phyloP scores from a whole-genome alignment of 805 yeast genomes.

The Jamesozyma rosinii region DNA sequence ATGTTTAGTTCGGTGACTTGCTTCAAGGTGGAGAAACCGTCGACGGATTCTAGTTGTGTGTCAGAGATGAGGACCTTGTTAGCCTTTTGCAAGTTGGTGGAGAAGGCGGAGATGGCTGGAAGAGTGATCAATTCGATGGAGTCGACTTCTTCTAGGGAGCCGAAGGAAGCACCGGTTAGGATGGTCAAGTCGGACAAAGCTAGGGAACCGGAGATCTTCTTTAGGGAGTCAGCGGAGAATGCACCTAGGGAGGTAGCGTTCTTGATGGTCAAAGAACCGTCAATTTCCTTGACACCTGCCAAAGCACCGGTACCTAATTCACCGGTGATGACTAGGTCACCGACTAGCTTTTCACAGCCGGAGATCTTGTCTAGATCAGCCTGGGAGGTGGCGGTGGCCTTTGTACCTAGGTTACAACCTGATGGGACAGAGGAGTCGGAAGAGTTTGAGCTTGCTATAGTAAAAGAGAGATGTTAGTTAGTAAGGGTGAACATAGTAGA shows the following conservation, averaged over 20 bases:
- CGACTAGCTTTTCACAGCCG: slow-evolving; percentile 70
- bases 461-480: too few species aligned
- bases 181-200: slow-evolving; percentile 54
- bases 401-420: slow-evolving; percentile 54
- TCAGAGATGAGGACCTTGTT: slow-evolving; percentile 61
- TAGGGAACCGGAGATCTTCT: slow-evolving; percentile 65
- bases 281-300: slow-evolving; percentile 65
- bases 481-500: too few species aligned
- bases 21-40: slow-evolving; percentile 46
- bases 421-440: slow-evolving; percentile 33
- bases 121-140: slow-evolving; percentile 70
- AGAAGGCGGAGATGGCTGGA: slow-evolving; percentile 68
- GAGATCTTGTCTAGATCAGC: slow-evolving; percentile 65
- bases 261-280: slow-evolving; percentile 62
- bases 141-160: slow-evolving; percentile 74
- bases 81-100: slow-evolving; percentile 68
- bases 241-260: slow-evolving; percentile 55
- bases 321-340: slow-evolving; percentile 67
- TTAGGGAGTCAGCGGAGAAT: slow-evolving; percentile 71
- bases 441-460: slow-evolving; percentile 10
- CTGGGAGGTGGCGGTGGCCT: slow-evolving; percentile 69
- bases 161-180: slow-evolving; percentile 61
- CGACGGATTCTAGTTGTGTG: slow-evolving; percentile 58
- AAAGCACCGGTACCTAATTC: slow-evolving; percentile 54
- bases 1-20: slow-evolving; percentile 55